These are phyloP conservation scores for Lipomyces mesembrius DNA, from an alignment of 805 yeast genomes.

Conservation along the genomic window DNA sequence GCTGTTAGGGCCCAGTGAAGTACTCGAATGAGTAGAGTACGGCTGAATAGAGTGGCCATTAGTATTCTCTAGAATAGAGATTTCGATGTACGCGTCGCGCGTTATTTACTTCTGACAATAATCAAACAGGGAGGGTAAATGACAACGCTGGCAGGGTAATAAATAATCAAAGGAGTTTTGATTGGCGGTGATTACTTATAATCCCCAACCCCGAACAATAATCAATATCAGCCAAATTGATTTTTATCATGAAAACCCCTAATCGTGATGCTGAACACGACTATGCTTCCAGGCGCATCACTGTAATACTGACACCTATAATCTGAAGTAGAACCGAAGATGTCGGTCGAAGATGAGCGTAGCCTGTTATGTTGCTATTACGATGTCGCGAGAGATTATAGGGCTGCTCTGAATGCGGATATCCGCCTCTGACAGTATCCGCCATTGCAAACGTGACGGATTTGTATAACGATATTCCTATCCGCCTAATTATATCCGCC, in stretches of 20 bases:
- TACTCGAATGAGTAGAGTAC: background rate
- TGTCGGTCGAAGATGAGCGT: too few species aligned
- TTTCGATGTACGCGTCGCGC: constrained; percentile 6
- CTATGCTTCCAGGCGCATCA: too few species aligned
- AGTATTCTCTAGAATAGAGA: background rate
- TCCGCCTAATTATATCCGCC: too few species aligned
- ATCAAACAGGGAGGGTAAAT: background rate
- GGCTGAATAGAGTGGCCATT: background rate
- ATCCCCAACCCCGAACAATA: background rate
- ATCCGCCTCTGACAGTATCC: too few species aligned
- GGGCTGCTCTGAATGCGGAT: too few species aligned
- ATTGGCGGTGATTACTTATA: background rate
- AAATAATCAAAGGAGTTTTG: background rate
- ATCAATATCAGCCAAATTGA: background rate
- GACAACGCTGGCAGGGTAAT: background rate
- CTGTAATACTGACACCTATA: too few species aligned
- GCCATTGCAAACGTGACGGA: too few species aligned
- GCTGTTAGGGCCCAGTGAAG: constrained; percentile 8
- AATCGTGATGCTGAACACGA: too few species aligned
- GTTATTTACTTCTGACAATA: background rate
- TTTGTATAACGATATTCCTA: too few species aligned
- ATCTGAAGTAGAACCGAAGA: too few species aligned
- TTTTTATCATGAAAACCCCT: background rate
- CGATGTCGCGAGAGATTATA: too few species aligned
- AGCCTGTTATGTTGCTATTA: too few species aligned